Conservation (phyloP, 2,329 filamentous ascomycete genomes). For the Penicillium rolfsii region DNA sequence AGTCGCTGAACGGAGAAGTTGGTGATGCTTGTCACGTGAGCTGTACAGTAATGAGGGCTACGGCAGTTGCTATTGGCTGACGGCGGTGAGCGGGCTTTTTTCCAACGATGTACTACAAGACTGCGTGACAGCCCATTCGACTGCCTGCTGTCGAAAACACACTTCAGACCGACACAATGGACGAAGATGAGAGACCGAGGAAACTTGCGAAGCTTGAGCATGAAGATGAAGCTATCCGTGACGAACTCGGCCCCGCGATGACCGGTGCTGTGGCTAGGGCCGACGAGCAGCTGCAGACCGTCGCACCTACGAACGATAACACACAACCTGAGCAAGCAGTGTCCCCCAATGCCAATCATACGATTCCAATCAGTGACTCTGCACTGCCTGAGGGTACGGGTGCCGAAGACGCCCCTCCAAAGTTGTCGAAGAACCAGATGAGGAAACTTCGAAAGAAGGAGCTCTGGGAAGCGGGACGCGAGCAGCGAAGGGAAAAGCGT, state of each 20-base stretch:
- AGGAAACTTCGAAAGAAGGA: constrained; percentile 76
- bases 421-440: constrained; percentile 80
- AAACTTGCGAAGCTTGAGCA: constrained; percentile 59
- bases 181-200: constrained; percentile 57
- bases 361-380: constrained; percentile 2
- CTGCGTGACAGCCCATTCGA: constrained; percentile 15
- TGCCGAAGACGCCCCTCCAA: constrained; percentile 19
- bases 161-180: constrained; percentile 46
- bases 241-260: constrained; percentile 36
- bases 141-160: constrained; percentile 1
- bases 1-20: constrained; percentile 34
- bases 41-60: constrained; percentile 38
- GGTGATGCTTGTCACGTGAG: constrained; percentile 36
- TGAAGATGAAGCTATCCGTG: constrained; percentile 23
- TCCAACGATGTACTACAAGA: constrained; percentile 27
- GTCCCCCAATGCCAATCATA: constrained; percentile 4
- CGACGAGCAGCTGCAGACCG: constrained; percentile 18
- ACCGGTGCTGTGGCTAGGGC: constrained; percentile 31
- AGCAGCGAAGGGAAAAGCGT: constrained; percentile 59
- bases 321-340: constrained; percentile 13
- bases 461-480: constrained; percentile 74
- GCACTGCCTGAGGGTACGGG: neutral
- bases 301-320: constrained; percentile 14
- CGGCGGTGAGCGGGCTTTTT: constrained; percentile 18
- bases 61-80: constrained; percentile 33